Evolutionary conservation across 2,329 filamentous ascomycete genomes (phyloP).

Genomic region (Colletotrichum cereale): DNA sequence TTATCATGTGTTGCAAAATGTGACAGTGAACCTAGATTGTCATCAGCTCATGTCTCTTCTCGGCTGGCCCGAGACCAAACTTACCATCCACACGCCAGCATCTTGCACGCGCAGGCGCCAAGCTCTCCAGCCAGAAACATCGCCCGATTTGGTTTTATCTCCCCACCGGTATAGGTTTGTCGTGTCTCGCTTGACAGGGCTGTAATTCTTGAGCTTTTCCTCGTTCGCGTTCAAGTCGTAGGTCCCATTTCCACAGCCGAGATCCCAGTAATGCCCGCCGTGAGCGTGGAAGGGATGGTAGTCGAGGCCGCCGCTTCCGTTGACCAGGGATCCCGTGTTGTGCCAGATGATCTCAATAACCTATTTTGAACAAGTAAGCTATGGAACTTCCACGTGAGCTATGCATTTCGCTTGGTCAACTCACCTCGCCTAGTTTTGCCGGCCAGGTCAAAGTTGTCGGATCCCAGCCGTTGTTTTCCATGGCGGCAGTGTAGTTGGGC

Average conservation of each 20-base stretch:
- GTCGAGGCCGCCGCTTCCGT: constrained; percentile 55
- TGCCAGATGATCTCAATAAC: constrained; percentile 34
- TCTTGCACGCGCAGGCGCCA: constrained; percentile 66
- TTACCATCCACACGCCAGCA: constrained; percentile 69
- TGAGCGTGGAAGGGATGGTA: constrained; percentile 68
- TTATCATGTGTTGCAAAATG: constrained; percentile 68
- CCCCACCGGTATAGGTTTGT: constrained; percentile 69
- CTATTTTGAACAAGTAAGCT: neutral
- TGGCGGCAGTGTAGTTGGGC: constrained; percentile 65
- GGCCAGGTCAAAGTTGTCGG: constrained; percentile 63
- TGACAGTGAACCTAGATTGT: constrained; percentile 65
- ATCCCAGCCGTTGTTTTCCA: constrained; percentile 66
- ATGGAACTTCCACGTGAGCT: constrained; percentile 59
- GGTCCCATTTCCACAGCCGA: constrained; percentile 65
- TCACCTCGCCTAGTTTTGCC: constrained; percentile 66
- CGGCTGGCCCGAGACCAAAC: neutral
- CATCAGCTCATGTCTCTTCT: neutral
- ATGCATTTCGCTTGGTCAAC: constrained; percentile 52
- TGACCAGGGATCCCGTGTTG: constrained; percentile 43
- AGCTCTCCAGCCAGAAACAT: constrained; percentile 68
- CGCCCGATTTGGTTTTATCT: constrained; percentile 52
- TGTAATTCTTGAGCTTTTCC: constrained; percentile 46
- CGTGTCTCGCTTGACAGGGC: constrained; percentile 57
- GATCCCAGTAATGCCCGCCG: constrained; percentile 66
- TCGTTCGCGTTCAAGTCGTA: constrained; percentile 65